A percentile compares a stretch with the other conserved stretches of the same genome.
Conservation (phyloP, 2,329 filamentous ascomycete species). For the Penicillium sp. region DNA sequence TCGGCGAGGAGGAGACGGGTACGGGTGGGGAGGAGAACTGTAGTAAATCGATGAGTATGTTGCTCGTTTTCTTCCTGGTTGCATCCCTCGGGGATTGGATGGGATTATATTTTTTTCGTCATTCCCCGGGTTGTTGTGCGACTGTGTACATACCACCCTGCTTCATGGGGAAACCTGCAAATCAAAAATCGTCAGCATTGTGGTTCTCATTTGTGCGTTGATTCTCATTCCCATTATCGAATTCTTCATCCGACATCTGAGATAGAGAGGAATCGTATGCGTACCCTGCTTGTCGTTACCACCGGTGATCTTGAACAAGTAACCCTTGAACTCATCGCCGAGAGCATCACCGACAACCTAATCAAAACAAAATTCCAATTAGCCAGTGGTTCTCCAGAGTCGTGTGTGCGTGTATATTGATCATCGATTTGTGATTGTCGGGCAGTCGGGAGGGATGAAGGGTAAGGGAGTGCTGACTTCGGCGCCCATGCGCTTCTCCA, state of each 20-base stretch:
- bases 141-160: slow-evolving; percentile 66
- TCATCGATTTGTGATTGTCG: slow-evolving; percentile 6
- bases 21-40: slow-evolving; percentile 89
- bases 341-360: slow-evolving; percentile 90
- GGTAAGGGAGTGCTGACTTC: slow-evolving; percentile 43
- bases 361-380: slow-evolving; percentile 32
- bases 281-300: slow-evolving; percentile 99
- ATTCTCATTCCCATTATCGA: background rate
- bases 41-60: slow-evolving; percentile 32
- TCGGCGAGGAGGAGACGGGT: slow-evolving; percentile 93
- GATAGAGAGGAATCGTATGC: slow-evolving; percentile 16
- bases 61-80: slow-evolving; percentile 4
- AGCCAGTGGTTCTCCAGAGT: slow-evolving; percentile 28
- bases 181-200: slow-evolving; percentile 27
- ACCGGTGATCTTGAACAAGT: slow-evolving; percentile 98
- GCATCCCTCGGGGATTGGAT: slow-evolving; percentile 3
- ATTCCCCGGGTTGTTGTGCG: slow-evolving; percentile 24
- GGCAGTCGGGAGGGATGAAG: slow-evolving; percentile 17
- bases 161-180: slow-evolving; percentile 94
- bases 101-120: slow-evolving; percentile 4
- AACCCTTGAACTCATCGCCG: slow-evolving; percentile 99
- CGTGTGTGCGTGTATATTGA: slow-evolving; percentile 16
- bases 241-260: background rate
- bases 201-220: slow-evolving; percentile 3
- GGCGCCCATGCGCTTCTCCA: slow-evolving; percentile 86